Conservation (phyloP, 2,329 filamentous ascomycete species). For the Colletotrichum salicis region DNA sequence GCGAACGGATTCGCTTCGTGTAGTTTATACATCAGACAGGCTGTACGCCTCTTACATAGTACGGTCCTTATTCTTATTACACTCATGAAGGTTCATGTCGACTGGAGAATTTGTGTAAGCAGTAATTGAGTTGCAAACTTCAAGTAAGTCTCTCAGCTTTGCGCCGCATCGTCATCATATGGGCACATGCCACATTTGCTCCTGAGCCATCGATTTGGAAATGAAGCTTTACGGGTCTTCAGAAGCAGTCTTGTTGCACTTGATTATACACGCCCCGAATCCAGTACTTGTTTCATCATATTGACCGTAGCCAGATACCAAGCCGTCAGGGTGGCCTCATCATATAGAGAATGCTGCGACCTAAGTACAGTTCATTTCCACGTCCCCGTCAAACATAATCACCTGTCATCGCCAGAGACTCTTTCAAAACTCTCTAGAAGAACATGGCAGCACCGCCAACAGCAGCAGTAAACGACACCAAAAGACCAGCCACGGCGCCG, state of each 20-base stretch:
- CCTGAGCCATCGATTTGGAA: background rate
- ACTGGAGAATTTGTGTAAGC: background rate
- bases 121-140: too few relatives aligned
- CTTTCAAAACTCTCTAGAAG: background rate
- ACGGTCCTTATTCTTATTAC: background rate
- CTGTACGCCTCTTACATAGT: background rate
- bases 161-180: background rate
- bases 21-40: background rate
- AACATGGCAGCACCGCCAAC: constrained; percentile 33
- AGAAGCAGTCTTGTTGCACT: background rate
- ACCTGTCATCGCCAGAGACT: background rate
- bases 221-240: background rate
- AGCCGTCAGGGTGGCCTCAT: background rate
- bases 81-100: background rate
- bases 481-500: background rate
- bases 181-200: background rate
- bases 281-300: background rate
- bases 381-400: background rate
- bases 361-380: background rate
- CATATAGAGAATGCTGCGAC: background rate
- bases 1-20: background rate
- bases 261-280: background rate
- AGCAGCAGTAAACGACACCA: constrained; percentile 25
- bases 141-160: background rate
- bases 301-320: background rate